A percentile compares a stretch with the other conserved stretches of the same genome.
Conservation (phyloP, 495 filamentous ascomycete species). For the Neurospora hispaniola region DNA sequence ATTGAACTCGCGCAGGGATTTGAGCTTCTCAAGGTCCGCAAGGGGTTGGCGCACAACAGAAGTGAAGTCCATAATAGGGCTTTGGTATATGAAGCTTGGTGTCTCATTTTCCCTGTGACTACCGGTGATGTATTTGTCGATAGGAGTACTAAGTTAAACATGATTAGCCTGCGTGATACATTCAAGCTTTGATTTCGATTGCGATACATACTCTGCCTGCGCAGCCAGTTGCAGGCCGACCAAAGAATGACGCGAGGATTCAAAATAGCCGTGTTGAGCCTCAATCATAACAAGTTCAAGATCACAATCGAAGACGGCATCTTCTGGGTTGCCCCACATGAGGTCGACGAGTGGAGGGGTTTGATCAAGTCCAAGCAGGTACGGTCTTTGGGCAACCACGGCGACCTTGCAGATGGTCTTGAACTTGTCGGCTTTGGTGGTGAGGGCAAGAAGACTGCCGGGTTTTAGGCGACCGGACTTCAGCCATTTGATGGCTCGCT, state of each 20-base stretch:
- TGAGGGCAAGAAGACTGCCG: constrained; percentile 62
- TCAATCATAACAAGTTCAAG: constrained; percentile 73
- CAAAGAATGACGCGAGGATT: constrained; percentile 62
- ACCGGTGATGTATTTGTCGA: constrained; percentile 30
- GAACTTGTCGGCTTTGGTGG: constrained; percentile 54
- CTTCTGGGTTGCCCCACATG: constrained; percentile 51
- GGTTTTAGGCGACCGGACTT: constrained; percentile 62
- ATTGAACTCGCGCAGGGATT: constrained; percentile 39
- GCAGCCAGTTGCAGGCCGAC: constrained; percentile 63
- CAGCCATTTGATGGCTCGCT: constrained; percentile 61
- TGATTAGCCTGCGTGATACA: neutral
- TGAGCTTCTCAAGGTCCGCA: constrained; percentile 28
- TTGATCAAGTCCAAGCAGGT: constrained; percentile 43
- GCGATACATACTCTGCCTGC: constrained; percentile 40
- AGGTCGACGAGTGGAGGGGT: constrained; percentile 68
- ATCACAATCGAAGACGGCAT: constrained; percentile 56
- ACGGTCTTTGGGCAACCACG: constrained; percentile 59
- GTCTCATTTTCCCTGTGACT: constrained; percentile 29
- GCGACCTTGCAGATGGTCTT: constrained; percentile 56
- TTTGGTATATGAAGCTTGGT: constrained; percentile 20
- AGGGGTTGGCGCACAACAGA: constrained; percentile 16
- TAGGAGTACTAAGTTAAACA: constrained; percentile 7
- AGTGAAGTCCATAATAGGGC: constrained; percentile 24
- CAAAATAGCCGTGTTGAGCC: constrained; percentile 58
- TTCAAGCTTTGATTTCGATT: neutral